Conservation (phyloP, 2,329 filamentous ascomycete genomes). For the Penicillium crustosum region DNA sequence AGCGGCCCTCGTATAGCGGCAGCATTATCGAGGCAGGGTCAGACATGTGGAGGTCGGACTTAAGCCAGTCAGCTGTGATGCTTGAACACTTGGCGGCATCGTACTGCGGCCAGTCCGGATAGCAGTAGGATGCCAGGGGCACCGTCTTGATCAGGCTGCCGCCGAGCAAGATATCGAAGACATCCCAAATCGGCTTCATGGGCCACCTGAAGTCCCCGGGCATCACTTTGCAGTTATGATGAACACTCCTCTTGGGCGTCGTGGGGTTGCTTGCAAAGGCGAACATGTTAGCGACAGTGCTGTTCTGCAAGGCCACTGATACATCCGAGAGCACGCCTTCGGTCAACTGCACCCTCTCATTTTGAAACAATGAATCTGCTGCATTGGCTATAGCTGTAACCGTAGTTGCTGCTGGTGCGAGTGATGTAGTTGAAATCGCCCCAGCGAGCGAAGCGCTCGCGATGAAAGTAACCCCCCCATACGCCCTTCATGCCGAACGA, state of each 20-base stretch:
- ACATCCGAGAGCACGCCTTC: conserved; percentile 36
- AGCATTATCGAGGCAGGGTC: conserved; percentile 23
- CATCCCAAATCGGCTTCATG: conserved; percentile 16
- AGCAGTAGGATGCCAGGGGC: conserved; percentile 37
- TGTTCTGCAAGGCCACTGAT: conserved; percentile 25
- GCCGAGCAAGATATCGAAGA: conserved; percentile 42
- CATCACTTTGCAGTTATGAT: conserved; percentile 40
- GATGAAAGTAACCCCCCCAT: neutral
- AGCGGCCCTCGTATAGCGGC: conserved; percentile 23
- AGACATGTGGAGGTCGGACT: conserved; percentile 14
- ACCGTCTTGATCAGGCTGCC: conserved; percentile 33
- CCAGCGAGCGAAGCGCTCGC: conserved; percentile 4
- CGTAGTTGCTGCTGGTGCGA: conserved; percentile 14
- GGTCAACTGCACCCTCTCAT: conserved; percentile 37
- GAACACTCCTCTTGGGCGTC: conserved; percentile 33
- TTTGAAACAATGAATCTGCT: conserved; percentile 8
- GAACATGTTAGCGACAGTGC: conserved; percentile 36
- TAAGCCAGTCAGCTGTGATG: conserved; percentile 31
- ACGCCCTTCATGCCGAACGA: conserved; percentile 4
- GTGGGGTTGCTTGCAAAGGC: conserved; percentile 26
- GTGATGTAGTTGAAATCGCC: conserved; percentile 5
- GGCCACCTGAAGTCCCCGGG: conserved; percentile 27
- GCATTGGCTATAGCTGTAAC: neutral
- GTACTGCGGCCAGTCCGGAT: conserved; percentile 34
- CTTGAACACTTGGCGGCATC: conserved; percentile 33